Evolutionary conservation across 768 basidiomycete species (phyloP), one percentile per base, ranked within the genome.

Genomic region (Pleurotus eryngii): DNA sequence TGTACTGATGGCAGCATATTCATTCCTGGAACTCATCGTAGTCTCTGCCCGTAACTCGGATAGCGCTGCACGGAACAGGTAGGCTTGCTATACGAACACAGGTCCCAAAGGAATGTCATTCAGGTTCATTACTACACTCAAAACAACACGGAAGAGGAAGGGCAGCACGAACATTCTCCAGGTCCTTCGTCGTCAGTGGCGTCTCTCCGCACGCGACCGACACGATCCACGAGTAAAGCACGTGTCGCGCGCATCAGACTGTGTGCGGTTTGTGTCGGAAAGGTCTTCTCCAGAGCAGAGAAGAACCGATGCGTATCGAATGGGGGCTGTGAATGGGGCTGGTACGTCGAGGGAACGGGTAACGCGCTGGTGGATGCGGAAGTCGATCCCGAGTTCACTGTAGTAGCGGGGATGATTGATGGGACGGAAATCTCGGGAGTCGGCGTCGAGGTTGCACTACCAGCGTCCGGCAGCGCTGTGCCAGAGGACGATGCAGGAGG

Each of bases 31-130:
- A 50, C 81, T 83, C 64, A 92, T 83, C 3, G 88, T 86, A 26
- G 92, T 82, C 67, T 97, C 95, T 3, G 90, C 89, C 17, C 92
- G 82, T 47, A 96, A 76, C 68, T 98, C 95, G 1, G 91, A 91
- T 38, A 98, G 71, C 0, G 96, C 97, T 17, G 97, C 97, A 46
- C 88, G 86, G 72, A 97, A 97, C 30, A 98, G 77, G 70, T 98
- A 98, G 15, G 95, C 95, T 87, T 95, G 92, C 93, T 97, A 65
- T 61, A 47, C 18, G 22, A 42, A 45, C n/a, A 5, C 5, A 15
- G n/a, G 43, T 14, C 15, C 15, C 39, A 15, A n/a, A 27, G 6
- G 20, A 43, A 24, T 39, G 46, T 39, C 43, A 37, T 56, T 26
- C 46, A 9, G 27, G 17, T 48, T 15, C 3, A 48, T 48, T 48